Evolutionary conservation across 1,139 yeast species (phyloP), one percentile per base, ranked within the genome.

Genomic region (Debaryomyces nepalensis): DNA sequence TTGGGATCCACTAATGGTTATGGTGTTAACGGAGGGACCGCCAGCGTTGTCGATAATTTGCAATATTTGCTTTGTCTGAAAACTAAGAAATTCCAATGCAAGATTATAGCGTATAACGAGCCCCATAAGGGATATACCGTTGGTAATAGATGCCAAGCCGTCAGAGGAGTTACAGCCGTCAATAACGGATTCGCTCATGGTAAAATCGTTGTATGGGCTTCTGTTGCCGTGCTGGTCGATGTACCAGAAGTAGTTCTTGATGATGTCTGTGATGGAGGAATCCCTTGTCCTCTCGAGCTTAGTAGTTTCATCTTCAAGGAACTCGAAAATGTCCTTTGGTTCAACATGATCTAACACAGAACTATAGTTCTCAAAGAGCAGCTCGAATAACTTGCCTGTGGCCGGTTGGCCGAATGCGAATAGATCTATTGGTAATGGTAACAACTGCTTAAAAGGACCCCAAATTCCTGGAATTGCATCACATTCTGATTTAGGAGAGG

Each of bases 371-470:
- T 59, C 57, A 44, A 77, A 71, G 6, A 80, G 54, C 32, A 70
- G 65, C 44, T 77, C 81, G 29, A 75, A 63, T 7, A 80, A 57
- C 45, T 73, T 68, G 2, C 86, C 86, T 0, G 84, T 73, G 4
- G 82, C 79, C 2, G 84, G 77, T 44, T 76, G 79, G 0, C 86
- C 86, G 41, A 76, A 78, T 43, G 78, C 78, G 42, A 72, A 80
- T 1, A 77, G 64, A 8, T 49, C 50, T 9, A 54, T 32, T 2
- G 57, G 38, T 3, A 27, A 8, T 44, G 58, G 22, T 52, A 54
- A 16, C 55, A 58, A 42, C 57, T 66, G 47, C 50, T 53, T 27
- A 51, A 72, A 80, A 0, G 85, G 85, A 0, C 85, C 85, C 85
- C 85, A 81, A 3, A 79, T 59, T 0, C 84, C 84, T 0, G 63